Percentiles rank a stretch among this genome's conserved stretches.
Evolutionary conservation across 1,284 basidiomycete species (phyloP).

Genomic region (Moniliella sp.): DNA sequence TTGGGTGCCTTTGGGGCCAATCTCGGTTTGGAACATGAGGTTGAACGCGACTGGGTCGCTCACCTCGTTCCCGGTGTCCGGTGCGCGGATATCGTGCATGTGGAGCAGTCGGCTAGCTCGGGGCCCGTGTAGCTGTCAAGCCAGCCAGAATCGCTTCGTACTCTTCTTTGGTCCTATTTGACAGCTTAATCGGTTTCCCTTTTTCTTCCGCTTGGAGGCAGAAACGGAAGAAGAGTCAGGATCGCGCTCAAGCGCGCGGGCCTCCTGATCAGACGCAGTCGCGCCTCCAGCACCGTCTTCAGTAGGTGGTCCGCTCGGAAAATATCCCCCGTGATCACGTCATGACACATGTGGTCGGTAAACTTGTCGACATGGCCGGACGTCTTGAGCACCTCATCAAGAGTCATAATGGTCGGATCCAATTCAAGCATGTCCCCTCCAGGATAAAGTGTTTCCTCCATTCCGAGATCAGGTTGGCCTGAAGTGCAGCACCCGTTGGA

Average conservation of each 20-base stretch:
- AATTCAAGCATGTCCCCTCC: slow-evolving; percentile 97
- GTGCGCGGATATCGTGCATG: slow-evolving; percentile 64
- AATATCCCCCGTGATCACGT: slow-evolving; percentile 76
- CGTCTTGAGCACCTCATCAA: slow-evolving; percentile 79
- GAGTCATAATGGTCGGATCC: slow-evolving; percentile 93
- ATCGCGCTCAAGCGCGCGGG: slow-evolving; percentile 45
- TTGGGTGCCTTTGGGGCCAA: slow-evolving; percentile 89
- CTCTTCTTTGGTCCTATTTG: slow-evolving; percentile 52
- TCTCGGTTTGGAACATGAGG: slow-evolving; percentile 91
- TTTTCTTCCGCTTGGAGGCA: slow-evolving; percentile 47
- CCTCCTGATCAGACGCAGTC: slow-evolving; percentile 74
- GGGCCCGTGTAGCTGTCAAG: slow-evolving; percentile 84
- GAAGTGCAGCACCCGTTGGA: slow-evolving; percentile 76
- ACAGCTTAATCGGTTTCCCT: slow-evolving; percentile 40
- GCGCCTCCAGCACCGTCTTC: slow-evolving; percentile 69
- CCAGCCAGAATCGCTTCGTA: slow-evolving; percentile 71
- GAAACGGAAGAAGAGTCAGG: too few relatives aligned
- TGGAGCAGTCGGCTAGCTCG: slow-evolving; percentile 71
- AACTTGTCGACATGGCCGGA: slow-evolving; percentile 96
- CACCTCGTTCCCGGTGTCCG: slow-evolving; percentile 76
- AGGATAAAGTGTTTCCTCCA: slow-evolving; percentile 98
- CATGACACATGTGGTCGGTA: slow-evolving; percentile 96
- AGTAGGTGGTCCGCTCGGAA: slow-evolving; percentile 92
- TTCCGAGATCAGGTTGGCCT: slow-evolving; percentile 85
- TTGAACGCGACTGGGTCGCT: slow-evolving; percentile 87